These are phyloP conservation scores for Boletus insuetus DNA, from an alignment of 768 basidiomycete genomes.

Conservation along the genomic window DNA sequence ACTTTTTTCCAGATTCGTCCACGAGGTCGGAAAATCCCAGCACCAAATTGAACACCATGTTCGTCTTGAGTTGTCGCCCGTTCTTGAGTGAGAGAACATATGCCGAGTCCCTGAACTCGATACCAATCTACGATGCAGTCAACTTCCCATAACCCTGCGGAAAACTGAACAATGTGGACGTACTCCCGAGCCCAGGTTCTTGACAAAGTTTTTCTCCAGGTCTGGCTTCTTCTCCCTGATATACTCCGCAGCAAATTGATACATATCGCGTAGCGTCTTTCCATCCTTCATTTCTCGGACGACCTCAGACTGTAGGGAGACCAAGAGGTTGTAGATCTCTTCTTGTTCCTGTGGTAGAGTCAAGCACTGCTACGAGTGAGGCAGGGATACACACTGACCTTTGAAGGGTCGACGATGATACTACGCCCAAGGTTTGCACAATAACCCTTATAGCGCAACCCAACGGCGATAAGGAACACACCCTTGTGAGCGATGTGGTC, in stretches of 20 bases:
- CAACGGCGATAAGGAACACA: conserved; percentile 83
- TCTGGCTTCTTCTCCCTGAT: conserved; percentile 78
- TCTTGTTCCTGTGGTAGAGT: conserved; percentile 75
- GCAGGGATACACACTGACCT: conserved; percentile 41
- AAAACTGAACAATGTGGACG: conserved; percentile 24
- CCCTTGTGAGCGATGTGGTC: conserved; percentile 85
- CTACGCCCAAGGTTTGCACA: conserved; percentile 91
- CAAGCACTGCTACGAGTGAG: not conserved
- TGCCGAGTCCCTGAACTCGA: conserved; percentile 89
- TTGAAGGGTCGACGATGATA: conserved; percentile 92
- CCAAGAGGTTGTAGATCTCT: conserved; percentile 74
- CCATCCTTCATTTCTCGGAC: conserved; percentile 79
- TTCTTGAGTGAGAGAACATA: conserved; percentile 86
- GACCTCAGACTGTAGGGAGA: conserved; percentile 75
- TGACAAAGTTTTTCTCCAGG: conserved; percentile 80
- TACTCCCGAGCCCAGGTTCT: conserved; percentile 89
- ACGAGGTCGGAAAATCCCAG: conserved; percentile 83
- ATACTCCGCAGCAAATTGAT: conserved; percentile 67
- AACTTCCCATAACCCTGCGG: not conserved
- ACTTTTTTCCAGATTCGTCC: conserved; percentile 80
- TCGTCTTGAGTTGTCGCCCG: conserved; percentile 59
- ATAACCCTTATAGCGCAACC: conserved; percentile 90
- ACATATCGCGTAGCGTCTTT: conserved; percentile 72
- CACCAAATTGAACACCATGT: conserved; percentile 84
- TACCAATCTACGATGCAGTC: conserved; percentile 67